A percentile compares a stretch with the other conserved stretches of the same genome.
These are phyloP conservation scores for Mortierella claussenii DNA, from an alignment of 192 early-diverging fungal species.

Conservation along the genomic window DNA sequence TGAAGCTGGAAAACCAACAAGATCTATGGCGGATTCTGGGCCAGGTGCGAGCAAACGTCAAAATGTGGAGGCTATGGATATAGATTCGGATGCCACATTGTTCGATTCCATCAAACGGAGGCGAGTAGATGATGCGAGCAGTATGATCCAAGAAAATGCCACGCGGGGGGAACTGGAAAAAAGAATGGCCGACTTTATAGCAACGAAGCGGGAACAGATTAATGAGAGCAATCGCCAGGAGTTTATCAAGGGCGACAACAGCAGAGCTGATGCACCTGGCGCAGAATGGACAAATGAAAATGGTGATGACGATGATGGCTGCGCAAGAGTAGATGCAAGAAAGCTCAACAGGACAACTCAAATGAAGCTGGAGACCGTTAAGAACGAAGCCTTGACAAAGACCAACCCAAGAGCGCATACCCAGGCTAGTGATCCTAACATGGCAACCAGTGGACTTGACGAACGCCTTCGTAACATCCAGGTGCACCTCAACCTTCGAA, in stretches of 20 bases:
- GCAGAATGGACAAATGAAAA: constrained; percentile 5
- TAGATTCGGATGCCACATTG: constrained; percentile 16
- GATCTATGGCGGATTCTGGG: not conserved
- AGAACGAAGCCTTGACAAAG: constrained; percentile 65
- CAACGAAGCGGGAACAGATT: constrained; percentile 65
- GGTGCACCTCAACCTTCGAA: constrained; percentile 76
- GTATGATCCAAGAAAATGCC: constrained; percentile 52
- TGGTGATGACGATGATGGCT: constrained; percentile 44
- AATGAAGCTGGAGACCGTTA: constrained; percentile 77
- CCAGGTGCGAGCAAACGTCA: constrained; percentile 32
- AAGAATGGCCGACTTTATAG: constrained; percentile 63
- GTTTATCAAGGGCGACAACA: constrained; percentile 56
- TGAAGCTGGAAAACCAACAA: not conserved
- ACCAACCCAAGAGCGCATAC: constrained; percentile 18
- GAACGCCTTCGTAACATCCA: constrained; percentile 79
- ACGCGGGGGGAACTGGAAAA: constrained; percentile 59
- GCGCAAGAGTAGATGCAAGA: constrained; percentile 79
- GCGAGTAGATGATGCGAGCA: constrained; percentile 18
- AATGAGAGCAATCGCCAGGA: constrained; percentile 72
- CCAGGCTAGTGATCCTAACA: constrained; percentile 49
- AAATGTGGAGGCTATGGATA: not conserved
- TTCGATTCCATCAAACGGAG: constrained; percentile 32
- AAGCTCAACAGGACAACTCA: constrained; percentile 81
- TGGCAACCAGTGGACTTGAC: constrained; percentile 53
- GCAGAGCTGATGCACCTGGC: constrained; percentile 12